phyloP scores from a whole-genome alignment of 257 asterid species.

The Lantana camara region DNA sequence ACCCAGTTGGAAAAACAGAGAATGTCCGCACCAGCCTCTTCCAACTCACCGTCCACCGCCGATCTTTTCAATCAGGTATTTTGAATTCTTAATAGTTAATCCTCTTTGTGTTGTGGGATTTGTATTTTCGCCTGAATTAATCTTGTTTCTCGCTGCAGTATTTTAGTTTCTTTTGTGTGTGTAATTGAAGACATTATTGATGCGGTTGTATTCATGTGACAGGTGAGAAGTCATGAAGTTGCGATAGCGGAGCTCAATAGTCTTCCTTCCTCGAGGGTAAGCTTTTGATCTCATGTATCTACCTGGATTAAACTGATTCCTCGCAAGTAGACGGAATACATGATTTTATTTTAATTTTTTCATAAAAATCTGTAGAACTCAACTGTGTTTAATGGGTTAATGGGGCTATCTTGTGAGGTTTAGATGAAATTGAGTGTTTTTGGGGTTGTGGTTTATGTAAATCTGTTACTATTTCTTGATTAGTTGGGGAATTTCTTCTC shows the following conservation, averaged over 20 bases:
- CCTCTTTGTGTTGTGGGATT: not conserved
- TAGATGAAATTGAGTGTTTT: too few relatives aligned
- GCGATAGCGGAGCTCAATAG: slow-evolving; percentile 71
- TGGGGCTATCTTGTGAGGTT: too few relatives aligned
- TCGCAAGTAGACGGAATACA: not conserved
- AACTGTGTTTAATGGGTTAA: not conserved
- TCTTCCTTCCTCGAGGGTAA: slow-evolving; percentile 63
- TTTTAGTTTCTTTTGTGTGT: not conserved
- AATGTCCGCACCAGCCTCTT: slow-evolving; percentile 25
- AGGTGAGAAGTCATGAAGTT: slow-evolving; percentile 69
- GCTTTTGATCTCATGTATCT: not conserved
- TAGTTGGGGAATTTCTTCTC: not conserved
- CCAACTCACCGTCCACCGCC: slow-evolving; percentile 26
- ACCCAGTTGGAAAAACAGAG: not conserved
- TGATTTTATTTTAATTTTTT: not conserved
- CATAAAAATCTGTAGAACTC: too few relatives aligned
- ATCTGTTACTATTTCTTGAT: slow-evolving; percentile 3
- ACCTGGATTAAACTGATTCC: not conserved
- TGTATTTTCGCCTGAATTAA: not conserved
- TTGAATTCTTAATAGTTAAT: not conserved
- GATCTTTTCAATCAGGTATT: slow-evolving; percentile 37
- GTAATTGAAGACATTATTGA: not conserved
- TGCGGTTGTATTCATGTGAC: slow-evolving; percentile 21
- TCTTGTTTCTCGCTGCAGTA: not conserved
- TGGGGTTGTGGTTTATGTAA: not conserved